Conservation (phyloP, 768 basidiomycete species). For the Podaxis sp. region DNA sequence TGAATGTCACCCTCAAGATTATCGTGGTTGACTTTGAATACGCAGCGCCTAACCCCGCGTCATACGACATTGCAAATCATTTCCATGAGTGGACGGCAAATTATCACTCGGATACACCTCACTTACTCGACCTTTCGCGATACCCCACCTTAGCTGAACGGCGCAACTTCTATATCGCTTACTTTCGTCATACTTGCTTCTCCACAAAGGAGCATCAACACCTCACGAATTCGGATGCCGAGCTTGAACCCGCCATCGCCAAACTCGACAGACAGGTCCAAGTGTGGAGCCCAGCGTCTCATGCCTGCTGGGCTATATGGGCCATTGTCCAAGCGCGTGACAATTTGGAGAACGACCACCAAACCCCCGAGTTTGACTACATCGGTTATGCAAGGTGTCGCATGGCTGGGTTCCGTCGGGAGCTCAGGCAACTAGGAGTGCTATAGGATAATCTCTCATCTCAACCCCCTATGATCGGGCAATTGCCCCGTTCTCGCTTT, state of each 20-base stretch:
- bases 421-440: slow-evolving; percentile 43
- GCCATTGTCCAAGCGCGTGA: slow-evolving; percentile 87
- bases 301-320: slow-evolving; percentile 95
- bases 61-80: slow-evolving; percentile 95
- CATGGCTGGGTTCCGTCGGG: slow-evolving; percentile 58
- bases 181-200: slow-evolving; percentile 50
- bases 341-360: slow-evolving; percentile 52
- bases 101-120: slow-evolving; percentile 71
- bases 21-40: slow-evolving; percentile 99
- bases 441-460: background rate
- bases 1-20: slow-evolving; percentile 43
- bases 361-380: slow-evolving; percentile 85
- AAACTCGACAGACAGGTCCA: slow-evolving; percentile 75
- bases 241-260: slow-evolving; percentile 43
- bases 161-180: slow-evolving; percentile 80
- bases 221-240: slow-evolving; percentile 21
- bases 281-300: slow-evolving; percentile 87
- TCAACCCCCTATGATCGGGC: background rate
- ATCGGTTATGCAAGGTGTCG: slow-evolving; percentile 73
- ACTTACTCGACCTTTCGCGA: slow-evolving; percentile 52
- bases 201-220: slow-evolving; percentile 13
- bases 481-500: background rate
- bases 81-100: slow-evolving; percentile 97
- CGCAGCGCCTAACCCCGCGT: slow-evolving; percentile 85
- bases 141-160: slow-evolving; percentile 78